These are phyloP conservation scores for Mercurialis annua DNA, from an alignment of 345 rosid species.

Conservation along the genomic window DNA sequence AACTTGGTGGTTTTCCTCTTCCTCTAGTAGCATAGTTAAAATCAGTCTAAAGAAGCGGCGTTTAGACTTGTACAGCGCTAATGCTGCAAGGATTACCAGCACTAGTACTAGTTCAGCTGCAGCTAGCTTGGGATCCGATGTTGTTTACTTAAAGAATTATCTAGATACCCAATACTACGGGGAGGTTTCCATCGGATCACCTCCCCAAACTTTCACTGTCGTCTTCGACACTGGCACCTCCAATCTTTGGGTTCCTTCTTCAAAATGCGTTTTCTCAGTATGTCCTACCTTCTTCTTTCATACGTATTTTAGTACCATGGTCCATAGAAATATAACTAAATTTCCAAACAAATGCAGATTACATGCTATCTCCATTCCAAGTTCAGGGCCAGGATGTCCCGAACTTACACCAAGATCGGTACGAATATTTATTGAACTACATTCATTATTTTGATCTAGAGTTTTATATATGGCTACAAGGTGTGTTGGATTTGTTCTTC, in stretches of 20 bases:
- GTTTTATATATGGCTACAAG: neutral
- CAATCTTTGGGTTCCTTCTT: slow-evolving; percentile 67
- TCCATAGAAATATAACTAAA: no score
- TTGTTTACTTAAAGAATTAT: slow-evolving; percentile 52
- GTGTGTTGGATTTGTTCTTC: slow-evolving; percentile 8
- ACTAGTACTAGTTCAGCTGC: neutral
- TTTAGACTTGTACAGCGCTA: slow-evolving; percentile 29
- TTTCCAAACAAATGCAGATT: slow-evolving; percentile 38
- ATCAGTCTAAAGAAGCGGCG: slow-evolving; percentile 39
- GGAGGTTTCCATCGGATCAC: slow-evolving; percentile 59
- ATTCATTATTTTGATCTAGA: neutral
- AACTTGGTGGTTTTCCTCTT: slow-evolving; percentile 23
- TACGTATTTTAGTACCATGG: neutral
- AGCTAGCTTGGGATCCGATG: slow-evolving; percentile 4
- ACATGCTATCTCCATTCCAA: slow-evolving; percentile 55
- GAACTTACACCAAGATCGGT: slow-evolving; percentile 56
- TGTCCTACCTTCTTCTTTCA: slow-evolving; percentile 10
- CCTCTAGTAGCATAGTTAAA: slow-evolving; percentile 33
- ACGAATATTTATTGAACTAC: slow-evolving; percentile 12
- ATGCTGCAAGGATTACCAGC: slow-evolving; percentile 28
- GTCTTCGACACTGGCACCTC: slow-evolving; percentile 61
- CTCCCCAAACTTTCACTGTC: slow-evolving; percentile 52
- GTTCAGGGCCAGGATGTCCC: slow-evolving; percentile 44
- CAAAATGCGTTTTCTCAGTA: slow-evolving; percentile 55
- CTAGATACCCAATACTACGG: slow-evolving; percentile 58